These are phyloP conservation scores for Guadua angustifolia DNA, from an alignment of 176 grass and related monocot genomes.

Conservation along the genomic window DNA sequence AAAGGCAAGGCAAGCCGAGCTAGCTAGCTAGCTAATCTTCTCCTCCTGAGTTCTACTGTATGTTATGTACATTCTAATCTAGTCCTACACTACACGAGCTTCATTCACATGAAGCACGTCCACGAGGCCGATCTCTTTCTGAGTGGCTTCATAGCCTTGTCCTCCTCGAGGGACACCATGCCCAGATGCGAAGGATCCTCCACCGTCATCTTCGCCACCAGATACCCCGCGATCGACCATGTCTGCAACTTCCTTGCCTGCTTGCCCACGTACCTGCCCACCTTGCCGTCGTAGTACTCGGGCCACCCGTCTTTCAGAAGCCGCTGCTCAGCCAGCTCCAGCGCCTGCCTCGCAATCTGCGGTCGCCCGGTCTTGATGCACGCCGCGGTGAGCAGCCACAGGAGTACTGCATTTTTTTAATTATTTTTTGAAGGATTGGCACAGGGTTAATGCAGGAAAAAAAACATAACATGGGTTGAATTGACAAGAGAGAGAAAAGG, in stretches of 20 bases:
- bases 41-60: no score
- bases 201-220: slow-evolving; percentile 58
- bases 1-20: no score
- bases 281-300: slow-evolving; percentile 35
- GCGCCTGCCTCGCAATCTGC: no score
- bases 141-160: slow-evolving; percentile 54
- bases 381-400: slow-evolving; percentile 47
- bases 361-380: no score
- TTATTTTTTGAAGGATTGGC: background rate
- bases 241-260: slow-evolving; percentile 55
- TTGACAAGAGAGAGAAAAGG: no score
- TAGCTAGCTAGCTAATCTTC: no score
- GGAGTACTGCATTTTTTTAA: slow-evolving; percentile 37
- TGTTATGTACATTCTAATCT: no score
- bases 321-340: no score
- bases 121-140: slow-evolving; percentile 54
- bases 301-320: no score
- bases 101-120: slow-evolving; percentile 29
- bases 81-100: no score
- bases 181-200: slow-evolving; percentile 51
- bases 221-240: slow-evolving; percentile 58
- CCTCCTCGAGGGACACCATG: slow-evolving; percentile 55
- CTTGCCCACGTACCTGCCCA: slow-evolving; percentile 48
- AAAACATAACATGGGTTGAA: background rate
- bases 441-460: background rate